Conservation (phyloP, 2,329 filamentous ascomycete species). For the Nemania sp. region DNA sequence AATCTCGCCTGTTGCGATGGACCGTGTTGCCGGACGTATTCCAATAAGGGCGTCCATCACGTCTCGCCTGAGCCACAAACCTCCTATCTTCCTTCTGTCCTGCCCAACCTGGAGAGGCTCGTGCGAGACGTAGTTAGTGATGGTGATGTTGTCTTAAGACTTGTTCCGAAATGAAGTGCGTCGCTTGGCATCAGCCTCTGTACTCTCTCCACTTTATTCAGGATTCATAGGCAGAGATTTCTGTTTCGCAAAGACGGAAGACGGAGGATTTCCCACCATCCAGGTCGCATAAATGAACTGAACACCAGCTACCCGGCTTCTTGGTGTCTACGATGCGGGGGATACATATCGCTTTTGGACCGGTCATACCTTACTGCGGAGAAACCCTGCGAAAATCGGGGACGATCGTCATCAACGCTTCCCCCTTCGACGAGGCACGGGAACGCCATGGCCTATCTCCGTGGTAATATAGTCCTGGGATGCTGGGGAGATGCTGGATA, state of each 20-base stretch:
- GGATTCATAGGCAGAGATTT: neutral
- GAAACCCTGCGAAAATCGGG: slow-evolving; percentile 32
- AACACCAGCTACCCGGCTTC: slow-evolving; percentile 20
- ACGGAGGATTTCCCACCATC: slow-evolving; percentile 26
- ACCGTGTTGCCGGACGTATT: slow-evolving; percentile 24
- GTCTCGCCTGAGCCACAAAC: neutral
- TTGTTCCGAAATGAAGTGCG: slow-evolving; percentile 19
- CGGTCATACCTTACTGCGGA: slow-evolving; percentile 30
- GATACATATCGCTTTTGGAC: slow-evolving; percentile 2
- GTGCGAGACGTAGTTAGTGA: neutral
- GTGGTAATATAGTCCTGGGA: neutral
- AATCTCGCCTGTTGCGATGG: slow-evolving; percentile 18
- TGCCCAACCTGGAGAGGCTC: slow-evolving; percentile 1
- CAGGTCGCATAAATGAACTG: slow-evolving; percentile 25
- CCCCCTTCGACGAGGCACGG: slow-evolving; percentile 5
- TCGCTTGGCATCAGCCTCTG: slow-evolving; percentile 27
- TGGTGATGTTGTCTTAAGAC: slow-evolving; percentile 21
- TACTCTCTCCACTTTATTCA: slow-evolving; percentile 1
- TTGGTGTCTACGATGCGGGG: slow-evolving; percentile 17
- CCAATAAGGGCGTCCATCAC: neutral
- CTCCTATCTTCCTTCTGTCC: neutral
- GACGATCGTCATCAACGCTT: slow-evolving; percentile 13
- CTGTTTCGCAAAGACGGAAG: slow-evolving; percentile 1
- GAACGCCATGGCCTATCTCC: neutral
- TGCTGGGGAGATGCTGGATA: neutral